Conservation (phyloP, 2,329 filamentous ascomycete species). For the Aureobasidium sp. region DNA sequence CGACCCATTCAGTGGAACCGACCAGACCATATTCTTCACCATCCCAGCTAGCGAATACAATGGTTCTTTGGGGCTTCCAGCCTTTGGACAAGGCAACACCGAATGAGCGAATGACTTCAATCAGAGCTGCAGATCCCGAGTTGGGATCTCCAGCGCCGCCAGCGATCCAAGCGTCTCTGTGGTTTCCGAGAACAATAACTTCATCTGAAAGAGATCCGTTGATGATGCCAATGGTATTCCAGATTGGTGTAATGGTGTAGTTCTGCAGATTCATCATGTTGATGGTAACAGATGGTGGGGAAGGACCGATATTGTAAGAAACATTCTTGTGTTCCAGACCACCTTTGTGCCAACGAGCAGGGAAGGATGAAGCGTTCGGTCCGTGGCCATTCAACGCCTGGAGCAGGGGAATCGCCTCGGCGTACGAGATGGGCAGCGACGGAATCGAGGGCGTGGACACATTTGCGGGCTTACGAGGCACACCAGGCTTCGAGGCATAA, state of each 20-base stretch:
- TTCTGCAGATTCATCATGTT: slow-evolving; percentile 43
- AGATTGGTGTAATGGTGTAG: slow-evolving; percentile 41
- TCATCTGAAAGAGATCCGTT: slow-evolving; percentile 80
- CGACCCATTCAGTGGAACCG: slow-evolving; percentile 87
- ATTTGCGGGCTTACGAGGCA: slow-evolving; percentile 61
- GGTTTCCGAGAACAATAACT: slow-evolving; percentile 84
- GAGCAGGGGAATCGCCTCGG: slow-evolving; percentile 78
- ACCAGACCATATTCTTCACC: slow-evolving; percentile 74
- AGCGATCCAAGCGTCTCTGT: slow-evolving; percentile 81
- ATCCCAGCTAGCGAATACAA: slow-evolving; percentile 70
- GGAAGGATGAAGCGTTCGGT: slow-evolving; percentile 65
- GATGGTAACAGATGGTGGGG: slow-evolving; percentile 55
- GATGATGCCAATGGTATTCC: slow-evolving; percentile 82
- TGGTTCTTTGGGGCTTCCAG: slow-evolving; percentile 80
- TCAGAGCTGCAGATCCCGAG: slow-evolving; percentile 69
- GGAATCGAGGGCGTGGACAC: slow-evolving; percentile 73
- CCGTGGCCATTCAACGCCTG: slow-evolving; percentile 85
- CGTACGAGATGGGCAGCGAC: slow-evolving; percentile 83
- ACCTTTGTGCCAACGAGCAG: slow-evolving; percentile 60
- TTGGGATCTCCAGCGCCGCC: slow-evolving; percentile 74
- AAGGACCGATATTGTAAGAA: slow-evolving; percentile 76
- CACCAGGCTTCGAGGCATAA: slow-evolving; percentile 87
- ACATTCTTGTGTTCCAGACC: slow-evolving; percentile 74
- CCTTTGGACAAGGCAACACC: slow-evolving; percentile 61
- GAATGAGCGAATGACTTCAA: slow-evolving; percentile 69